Conservation (phyloP, 2,329 filamentous ascomycete genomes). For the Blastomyces gilchristii region DNA sequence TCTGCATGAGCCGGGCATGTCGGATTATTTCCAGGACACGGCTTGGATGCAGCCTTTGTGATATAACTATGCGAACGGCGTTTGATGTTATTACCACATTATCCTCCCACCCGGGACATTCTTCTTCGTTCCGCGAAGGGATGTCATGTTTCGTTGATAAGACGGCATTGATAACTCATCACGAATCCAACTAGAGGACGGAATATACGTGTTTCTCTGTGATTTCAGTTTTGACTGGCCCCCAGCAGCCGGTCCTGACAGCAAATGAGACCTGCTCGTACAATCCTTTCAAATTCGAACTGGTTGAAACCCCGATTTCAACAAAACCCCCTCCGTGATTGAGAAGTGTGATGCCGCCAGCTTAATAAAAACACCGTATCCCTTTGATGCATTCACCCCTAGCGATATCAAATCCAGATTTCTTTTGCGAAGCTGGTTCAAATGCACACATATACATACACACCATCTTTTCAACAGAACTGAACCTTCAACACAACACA, state of each 20-base stretch:
- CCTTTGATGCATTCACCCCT: too few species aligned
- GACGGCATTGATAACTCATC: not conserved
- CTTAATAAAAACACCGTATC: not conserved
- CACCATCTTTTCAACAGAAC: too few species aligned
- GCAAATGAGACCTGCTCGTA: not conserved
- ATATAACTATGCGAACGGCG: not conserved
- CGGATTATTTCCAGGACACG: slow-evolving; percentile 33
- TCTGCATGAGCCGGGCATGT: slow-evolving; percentile 34
- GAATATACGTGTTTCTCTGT: too few species aligned
- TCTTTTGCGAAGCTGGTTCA: not conserved
- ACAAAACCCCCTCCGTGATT: not conserved
- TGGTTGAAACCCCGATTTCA: not conserved
- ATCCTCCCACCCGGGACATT: too few species aligned
- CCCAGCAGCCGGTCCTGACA: not conserved
- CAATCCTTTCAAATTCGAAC: not conserved
- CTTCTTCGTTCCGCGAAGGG: not conserved
- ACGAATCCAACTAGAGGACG: not conserved
- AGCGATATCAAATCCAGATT: too few species aligned
- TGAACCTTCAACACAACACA: not conserved
- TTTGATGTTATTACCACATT: not conserved
- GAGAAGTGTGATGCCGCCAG: not conserved
- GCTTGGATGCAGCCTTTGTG: slow-evolving; percentile 29
- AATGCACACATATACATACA: too few species aligned
- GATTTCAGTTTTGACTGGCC: not conserved
- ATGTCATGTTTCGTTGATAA: not conserved